A percentile compares a stretch with the other conserved stretches of the same genome.
phyloP scores from a whole-genome alignment of 2,329 filamentous ascomycete species.

The Cercospora sojina region DNA sequence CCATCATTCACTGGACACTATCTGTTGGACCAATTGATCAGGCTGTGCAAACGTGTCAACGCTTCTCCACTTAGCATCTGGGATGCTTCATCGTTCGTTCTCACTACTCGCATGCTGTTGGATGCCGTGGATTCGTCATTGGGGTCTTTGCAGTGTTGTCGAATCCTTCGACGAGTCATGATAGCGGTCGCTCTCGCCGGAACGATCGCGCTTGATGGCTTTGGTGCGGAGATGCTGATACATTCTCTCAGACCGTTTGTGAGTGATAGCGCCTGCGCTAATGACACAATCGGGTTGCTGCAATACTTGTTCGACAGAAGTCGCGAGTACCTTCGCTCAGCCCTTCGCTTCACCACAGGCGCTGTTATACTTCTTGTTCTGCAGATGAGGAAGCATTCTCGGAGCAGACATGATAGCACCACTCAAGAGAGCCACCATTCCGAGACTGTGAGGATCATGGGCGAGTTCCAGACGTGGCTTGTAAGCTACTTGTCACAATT shows the following conservation, averaged over 20 bases:
- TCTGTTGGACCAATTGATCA: slow-evolving; percentile 70
- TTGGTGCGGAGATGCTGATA: slow-evolving; percentile 86
- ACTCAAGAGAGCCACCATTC: slow-evolving; percentile 82
- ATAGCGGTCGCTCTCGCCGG: slow-evolving; percentile 79
- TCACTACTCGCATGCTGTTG: slow-evolving; percentile 67
- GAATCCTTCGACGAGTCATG: slow-evolving; percentile 80
- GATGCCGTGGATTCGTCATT: slow-evolving; percentile 79
- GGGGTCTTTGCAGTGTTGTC: slow-evolving; percentile 82
- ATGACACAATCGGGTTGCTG: slow-evolving; percentile 83
- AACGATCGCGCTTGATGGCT: slow-evolving; percentile 67
- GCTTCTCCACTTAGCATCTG: slow-evolving; percentile 54
- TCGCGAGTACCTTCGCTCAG: slow-evolving; percentile 57
- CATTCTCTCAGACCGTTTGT: slow-evolving; percentile 76
- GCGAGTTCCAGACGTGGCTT: slow-evolving; percentile 77
- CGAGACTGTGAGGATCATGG: slow-evolving; percentile 72
- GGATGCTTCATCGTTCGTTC: slow-evolving; percentile 33
- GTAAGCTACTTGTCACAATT: slow-evolving; percentile 60
- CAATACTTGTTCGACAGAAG: slow-evolving; percentile 78
- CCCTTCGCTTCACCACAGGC: slow-evolving; percentile 76
- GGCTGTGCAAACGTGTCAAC: slow-evolving; percentile 71
- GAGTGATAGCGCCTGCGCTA: slow-evolving; percentile 79
- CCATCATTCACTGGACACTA: slow-evolving; percentile 80
- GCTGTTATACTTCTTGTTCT: slow-evolving; percentile 76
- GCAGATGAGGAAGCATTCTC: slow-evolving; percentile 61
- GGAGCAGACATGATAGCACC: slow-evolving; percentile 57